These are phyloP conservation scores for Gossypium ekmanianum DNA, from an alignment of 345 rosid genomes.

Conservation along the genomic window DNA sequence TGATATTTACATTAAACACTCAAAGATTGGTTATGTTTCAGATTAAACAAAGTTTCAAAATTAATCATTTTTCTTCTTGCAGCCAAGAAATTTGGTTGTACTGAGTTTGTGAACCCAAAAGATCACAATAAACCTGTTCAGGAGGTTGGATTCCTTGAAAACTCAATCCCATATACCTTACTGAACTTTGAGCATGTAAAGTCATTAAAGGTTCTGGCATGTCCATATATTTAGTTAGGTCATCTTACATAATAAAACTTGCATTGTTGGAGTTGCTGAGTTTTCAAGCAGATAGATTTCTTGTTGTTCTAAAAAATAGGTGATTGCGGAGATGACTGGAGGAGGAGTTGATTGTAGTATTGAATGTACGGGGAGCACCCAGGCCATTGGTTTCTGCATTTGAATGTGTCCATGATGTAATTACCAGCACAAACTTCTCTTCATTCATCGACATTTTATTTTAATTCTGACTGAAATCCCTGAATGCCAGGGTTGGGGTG, in stretches of 20 bases:
- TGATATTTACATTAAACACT: not conserved
- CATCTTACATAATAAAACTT: not conserved
- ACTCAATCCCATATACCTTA: not conserved
- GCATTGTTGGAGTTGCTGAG: not conserved
- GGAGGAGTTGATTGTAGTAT: constrained; percentile 82
- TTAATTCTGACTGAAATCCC: not conserved
- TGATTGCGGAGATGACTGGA: constrained; percentile 64
- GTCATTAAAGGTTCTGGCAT: not conserved
- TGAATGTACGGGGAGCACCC: constrained; percentile 66
- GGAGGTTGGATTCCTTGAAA: constrained; percentile 32
- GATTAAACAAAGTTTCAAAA: not conserved
- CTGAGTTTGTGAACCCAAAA: constrained; percentile 66
- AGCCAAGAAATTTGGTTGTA: constrained; percentile 65
- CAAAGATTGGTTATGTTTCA: not conserved
- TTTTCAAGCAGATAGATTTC: no score
- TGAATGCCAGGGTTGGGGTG: constrained; percentile 65
- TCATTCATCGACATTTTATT: not conserved
- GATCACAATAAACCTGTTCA: constrained; percentile 68
- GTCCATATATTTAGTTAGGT: not conserved
- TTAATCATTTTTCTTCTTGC: constrained; percentile 20
- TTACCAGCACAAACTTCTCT: not conserved
- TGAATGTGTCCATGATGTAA: constrained; percentile 85
- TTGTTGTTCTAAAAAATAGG: constrained; percentile 24
- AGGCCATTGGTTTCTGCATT: constrained; percentile 86
- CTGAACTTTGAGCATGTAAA: not conserved